phyloP scores from a whole-genome alignment of 768 basidiomycete species.

The Suillus placidus region DNA sequence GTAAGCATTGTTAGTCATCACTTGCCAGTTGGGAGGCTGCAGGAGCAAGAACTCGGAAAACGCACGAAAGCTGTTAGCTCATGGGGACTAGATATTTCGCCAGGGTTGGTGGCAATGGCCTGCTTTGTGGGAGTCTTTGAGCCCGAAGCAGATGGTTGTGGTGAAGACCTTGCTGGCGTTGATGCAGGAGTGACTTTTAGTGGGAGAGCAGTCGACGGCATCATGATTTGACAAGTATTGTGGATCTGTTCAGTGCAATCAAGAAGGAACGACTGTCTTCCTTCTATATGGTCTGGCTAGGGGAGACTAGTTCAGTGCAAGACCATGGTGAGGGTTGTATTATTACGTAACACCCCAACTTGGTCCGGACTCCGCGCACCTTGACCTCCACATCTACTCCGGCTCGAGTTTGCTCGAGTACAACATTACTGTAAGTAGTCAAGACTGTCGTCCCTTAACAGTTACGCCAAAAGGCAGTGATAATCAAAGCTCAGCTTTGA shows the following conservation, averaged over 20 bases:
- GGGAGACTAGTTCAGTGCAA: too few species aligned
- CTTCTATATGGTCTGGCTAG: too few species aligned
- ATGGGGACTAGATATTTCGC: constrained; percentile 89
- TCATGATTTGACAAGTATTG: constrained; percentile 6
- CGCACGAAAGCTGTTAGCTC: constrained; percentile 93
- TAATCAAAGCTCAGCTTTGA: too few species aligned
- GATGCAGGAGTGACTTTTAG: constrained; percentile 61
- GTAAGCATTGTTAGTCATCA: constrained; percentile 1
- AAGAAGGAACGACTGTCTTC: too few species aligned
- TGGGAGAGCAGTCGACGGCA: constrained; percentile 62
- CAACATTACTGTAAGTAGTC: too few species aligned
- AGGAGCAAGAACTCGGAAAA: constrained; percentile 18
- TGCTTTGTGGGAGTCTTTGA: constrained; percentile 53
- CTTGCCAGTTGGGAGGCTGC: constrained; percentile 6
- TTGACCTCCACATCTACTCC: too few species aligned
- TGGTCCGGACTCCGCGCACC: too few species aligned
- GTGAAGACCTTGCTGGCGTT: constrained; percentile 49
- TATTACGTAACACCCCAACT: neutral
- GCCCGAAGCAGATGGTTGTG: constrained; percentile 22
- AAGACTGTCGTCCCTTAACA: too few species aligned
- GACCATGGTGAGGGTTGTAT: neutral
- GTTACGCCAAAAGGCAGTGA: too few species aligned
- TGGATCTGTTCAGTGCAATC: neutral
- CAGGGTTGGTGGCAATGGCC: constrained; percentile 36
- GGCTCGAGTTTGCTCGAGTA: too few species aligned